phyloP scores from a whole-genome alignment of 2,329 filamentous ascomycete genomes.

The Hypoxylon sp. region DNA sequence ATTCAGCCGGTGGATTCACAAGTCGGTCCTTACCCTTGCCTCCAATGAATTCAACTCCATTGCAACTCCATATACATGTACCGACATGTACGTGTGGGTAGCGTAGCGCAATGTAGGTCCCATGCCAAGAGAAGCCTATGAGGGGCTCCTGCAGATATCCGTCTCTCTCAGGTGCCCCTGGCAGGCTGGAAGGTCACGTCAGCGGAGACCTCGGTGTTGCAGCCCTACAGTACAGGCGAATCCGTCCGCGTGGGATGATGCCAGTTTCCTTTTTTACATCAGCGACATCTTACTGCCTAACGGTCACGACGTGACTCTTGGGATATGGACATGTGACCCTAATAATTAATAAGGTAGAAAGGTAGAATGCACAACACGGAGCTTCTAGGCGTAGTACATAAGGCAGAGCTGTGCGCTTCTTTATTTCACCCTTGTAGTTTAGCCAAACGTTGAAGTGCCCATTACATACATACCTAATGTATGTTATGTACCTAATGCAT shows the following conservation, averaged over 20 bases:
- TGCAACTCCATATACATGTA: conserved; percentile 2
- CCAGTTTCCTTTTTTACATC: conserved; percentile 21
- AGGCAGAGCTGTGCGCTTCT: conserved; percentile 1
- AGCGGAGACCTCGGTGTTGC: conserved; percentile 37
- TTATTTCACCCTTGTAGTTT: not conserved
- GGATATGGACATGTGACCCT: conserved; percentile 31
- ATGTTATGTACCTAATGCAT: too few relatives aligned
- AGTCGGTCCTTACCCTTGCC: not conserved
- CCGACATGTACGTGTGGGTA: not conserved
- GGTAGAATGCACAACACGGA: not conserved
- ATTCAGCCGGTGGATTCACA: conserved; percentile 19
- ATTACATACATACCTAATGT: too few relatives aligned
- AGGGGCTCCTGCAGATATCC: conserved; percentile 37
- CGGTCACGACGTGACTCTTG: conserved; percentile 30
- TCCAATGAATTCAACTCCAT: not conserved
- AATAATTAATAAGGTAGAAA: conserved; percentile 19
- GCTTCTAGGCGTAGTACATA: not conserved
- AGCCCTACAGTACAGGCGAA: conserved; percentile 19
- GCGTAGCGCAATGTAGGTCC: conserved; percentile 5
- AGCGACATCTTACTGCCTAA: conserved; percentile 33
- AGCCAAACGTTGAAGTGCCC: not conserved
- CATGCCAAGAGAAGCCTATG: conserved; percentile 34
- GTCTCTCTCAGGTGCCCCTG: conserved; percentile 34
- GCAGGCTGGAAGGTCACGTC: conserved; percentile 30
- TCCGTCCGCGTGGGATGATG: conserved; percentile 23